Conservation (phyloP, 2,329 filamentous ascomycete genomes). For the Camillea tinctor region DNA sequence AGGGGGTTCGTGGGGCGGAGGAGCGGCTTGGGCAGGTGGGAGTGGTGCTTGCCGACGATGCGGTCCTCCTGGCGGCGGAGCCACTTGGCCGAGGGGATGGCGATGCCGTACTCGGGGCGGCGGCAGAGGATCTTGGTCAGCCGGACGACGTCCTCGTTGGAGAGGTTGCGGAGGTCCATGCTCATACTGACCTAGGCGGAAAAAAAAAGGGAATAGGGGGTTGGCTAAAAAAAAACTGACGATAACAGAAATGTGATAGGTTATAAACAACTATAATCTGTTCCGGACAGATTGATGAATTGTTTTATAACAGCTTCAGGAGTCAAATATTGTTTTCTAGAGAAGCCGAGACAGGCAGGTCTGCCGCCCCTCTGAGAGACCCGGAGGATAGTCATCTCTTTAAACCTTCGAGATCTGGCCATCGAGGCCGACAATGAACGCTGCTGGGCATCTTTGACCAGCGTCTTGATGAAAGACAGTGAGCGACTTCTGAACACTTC, state of each 20-base stretch:
- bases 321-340: neutral
- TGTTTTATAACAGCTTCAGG: neutral
- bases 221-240: neutral
- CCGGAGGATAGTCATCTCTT: neutral
- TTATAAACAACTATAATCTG: constrained; percentile 7
- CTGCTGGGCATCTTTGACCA: neutral
- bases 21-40: constrained; percentile 27
- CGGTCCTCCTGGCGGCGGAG: constrained; percentile 34
- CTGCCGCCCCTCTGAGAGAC: too few species aligned
- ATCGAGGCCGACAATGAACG: neutral
- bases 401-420: neutral
- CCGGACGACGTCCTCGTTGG: constrained; percentile 28
- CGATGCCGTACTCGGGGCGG: constrained; percentile 32
- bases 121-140: constrained; percentile 40
- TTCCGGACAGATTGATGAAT: neutral
- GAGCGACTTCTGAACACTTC: neutral
- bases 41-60: too few species aligned
- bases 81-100: constrained; percentile 37
- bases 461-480: neutral
- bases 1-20: constrained; percentile 29
- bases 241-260: too few species aligned
- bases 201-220: neutral
- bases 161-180: constrained; percentile 25
- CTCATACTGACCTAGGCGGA: constrained; percentile 17
- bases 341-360: too few species aligned